Base-by-base conservation (phyloP, 2,329 filamentous ascomycete species). In the Elsinoe batatas region DNA sequence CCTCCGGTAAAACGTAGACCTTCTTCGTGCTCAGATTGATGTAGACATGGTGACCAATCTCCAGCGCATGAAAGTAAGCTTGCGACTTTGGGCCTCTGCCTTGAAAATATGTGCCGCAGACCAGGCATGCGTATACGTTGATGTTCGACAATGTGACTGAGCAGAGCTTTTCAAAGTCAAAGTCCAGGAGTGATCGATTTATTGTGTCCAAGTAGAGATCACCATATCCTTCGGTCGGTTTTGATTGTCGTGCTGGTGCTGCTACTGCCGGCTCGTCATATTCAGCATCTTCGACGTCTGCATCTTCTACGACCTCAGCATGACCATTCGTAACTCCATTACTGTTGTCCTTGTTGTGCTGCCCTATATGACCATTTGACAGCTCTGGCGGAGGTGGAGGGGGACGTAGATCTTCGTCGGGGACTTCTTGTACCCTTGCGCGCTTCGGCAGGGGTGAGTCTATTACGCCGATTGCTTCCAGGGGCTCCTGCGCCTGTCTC, bases 121-220 rank as follows among this genome's bases (percentile, higher is more conserved):
- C 88, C 10, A 98, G 80, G 66, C 93, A 98, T 8, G 93, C 93
- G 70, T 98, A 98, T 43, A 98, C 91, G 68, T 98, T 98, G 74
- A 97, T 96, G 69, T 97, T 97, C 49, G 91, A 95, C 6, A 98
- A 79, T 33, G 89, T 95, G 62, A 98, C 80, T 20, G 91, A 97
- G 74, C 93, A 98, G 11, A 96, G 82, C 76, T 98, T 98, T 69
- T 98, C 93, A 69, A 98, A 98, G 72, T 98, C 93, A 68, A 97
- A 97, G 72, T 98, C 93, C 56, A 97, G 83, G 46, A 95, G 84
- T 66, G 85, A 83, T 65, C 93, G 88, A 70, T 95, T 84, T 72
- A 98, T 94, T 11, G 93, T 97, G 75, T 98, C 93, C 63, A 98
- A 87, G 70, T 98, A 98, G 26, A 98, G 83, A 69, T 98, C 91